Conservation (phyloP, 768 basidiomycete species). For the Lactifluus rugatus region DNA sequence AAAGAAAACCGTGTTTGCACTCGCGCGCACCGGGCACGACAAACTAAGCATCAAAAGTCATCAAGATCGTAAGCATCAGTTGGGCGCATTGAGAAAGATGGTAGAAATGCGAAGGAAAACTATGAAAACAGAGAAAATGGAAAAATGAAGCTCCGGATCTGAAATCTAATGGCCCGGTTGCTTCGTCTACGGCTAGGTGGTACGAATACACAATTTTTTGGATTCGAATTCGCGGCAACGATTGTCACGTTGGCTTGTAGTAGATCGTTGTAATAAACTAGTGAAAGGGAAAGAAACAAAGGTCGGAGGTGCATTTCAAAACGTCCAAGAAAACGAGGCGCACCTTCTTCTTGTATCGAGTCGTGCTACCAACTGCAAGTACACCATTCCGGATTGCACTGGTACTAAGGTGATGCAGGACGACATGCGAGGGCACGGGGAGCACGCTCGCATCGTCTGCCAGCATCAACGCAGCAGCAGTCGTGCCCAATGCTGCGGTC, state of each 20-base stretch:
- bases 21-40: conserved; percentile 14
- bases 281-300: not conserved
- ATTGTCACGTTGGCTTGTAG: conserved; percentile 54
- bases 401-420: conserved; percentile 89
- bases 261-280: conserved; percentile 83
- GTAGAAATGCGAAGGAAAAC: not conserved
- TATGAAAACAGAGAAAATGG: not conserved
- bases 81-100: not conserved
- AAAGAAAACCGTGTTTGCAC: not conserved
- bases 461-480: conserved; percentile 29
- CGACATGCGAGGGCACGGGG: conserved; percentile 88
- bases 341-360: conserved; percentile 87
- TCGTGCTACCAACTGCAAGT: conserved; percentile 85
- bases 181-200: conserved; percentile 11
- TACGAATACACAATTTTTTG: conserved; percentile 7
- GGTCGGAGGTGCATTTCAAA: not conserved
- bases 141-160: conserved; percentile 5
- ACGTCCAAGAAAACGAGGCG: conserved; percentile 10
- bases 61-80: too few species aligned
- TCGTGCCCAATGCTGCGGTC: not conserved
- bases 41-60: conserved; percentile 6
- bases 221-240: not conserved
- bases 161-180: conserved; percentile 8
- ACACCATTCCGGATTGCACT: conserved; percentile 93
- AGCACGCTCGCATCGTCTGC: conserved; percentile 86